These are phyloP conservation scores for Penicillium paxilli DNA, from an alignment of 495 filamentous ascomycete species.

Conservation along the genomic window DNA sequence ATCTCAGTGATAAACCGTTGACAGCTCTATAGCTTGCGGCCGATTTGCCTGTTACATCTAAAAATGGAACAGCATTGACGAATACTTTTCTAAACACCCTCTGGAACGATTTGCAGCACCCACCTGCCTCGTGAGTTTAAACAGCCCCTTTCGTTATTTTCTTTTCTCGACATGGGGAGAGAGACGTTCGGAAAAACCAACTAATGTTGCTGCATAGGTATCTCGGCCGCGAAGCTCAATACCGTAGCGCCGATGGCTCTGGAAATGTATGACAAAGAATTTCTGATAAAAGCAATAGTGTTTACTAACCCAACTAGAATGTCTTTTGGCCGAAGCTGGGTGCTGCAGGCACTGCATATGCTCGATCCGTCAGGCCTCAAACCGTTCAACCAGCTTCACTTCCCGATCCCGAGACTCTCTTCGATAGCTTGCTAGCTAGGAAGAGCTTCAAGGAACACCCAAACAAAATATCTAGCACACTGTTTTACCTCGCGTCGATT, in stretches of 20 bases:
- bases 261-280: slow-evolving; percentile 50
- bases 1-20: background rate
- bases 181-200: no score
- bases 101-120: slow-evolving; percentile 70
- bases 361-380: slow-evolving; percentile 67
- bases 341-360: slow-evolving; percentile 64
- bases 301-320: slow-evolving; percentile 37
- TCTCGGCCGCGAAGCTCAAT: slow-evolving; percentile 53
- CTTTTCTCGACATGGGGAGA: no score
- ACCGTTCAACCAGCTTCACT: slow-evolving; percentile 61
- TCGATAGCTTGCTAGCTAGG: slow-evolving; percentile 71
- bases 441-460: slow-evolving; percentile 64
- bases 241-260: slow-evolving; percentile 69
- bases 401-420: slow-evolving; percentile 76
- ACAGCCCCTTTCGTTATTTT: background rate
- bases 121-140: slow-evolving; percentile 57
- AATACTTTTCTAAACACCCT: slow-evolving; percentile 60
- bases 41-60: slow-evolving; percentile 54
- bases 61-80: slow-evolving; percentile 52
- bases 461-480: slow-evolving; percentile 80
- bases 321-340: slow-evolving; percentile 65
- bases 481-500: slow-evolving; percentile 88
- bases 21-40: slow-evolving; percentile 32
- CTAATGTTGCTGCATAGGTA: slow-evolving; percentile 42
- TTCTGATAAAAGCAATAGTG: background rate